Evolutionary conservation across 106 monocot species (phyloP), one percentile per base, ranked within the genome.

Genomic region (Gastrodia elata): DNA sequence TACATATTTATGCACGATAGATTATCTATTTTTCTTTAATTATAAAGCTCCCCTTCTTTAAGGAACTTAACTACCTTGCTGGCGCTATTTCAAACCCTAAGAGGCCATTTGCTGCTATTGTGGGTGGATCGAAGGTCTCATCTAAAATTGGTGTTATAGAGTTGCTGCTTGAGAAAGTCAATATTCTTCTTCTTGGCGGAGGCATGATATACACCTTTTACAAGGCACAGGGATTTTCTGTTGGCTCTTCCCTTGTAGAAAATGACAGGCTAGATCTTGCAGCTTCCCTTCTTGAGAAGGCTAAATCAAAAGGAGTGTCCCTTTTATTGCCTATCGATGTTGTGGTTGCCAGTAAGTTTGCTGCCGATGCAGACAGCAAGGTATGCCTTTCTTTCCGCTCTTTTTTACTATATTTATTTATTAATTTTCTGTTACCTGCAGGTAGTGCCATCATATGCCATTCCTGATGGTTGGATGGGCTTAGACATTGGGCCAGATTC

Each of bases 401-500:
- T 57, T 71, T 71, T 3, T 13, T 7, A 44, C 9, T 46, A 8
- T 15, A 18, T n/a, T 42, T n/a, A 22, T 24, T 18, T 56, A 26
- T 14, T 56, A 14, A 35, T 38, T 71, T 78, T 43, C n/a, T n/a
- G n/a, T n/a, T 32, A 16, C 32, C 28, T 80, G 55, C 74, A 88
- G 87, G 68, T 82, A 16, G 87, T 88, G 4, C 79, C 87, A 30
- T 79, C 84, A 43, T 82, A 79, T 64, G 73, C 70, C 8, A 88
- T 88, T 39, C 87, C 87, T 38, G 87, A 84, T 77, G 87, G 87
- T 78, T 88, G 87, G 87, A 88, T 88, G 87, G 87, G 87, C 5
- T 74, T 88, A 42, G 87, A 88, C 59, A 82, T 88, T 40, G 87
- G 87, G 13, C 87, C 87, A 38, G 87, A 88, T 74, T 82, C 87